These are phyloP conservation scores for Amanita pallidorosea DNA, from an alignment of 768 basidiomycete genomes.

Conservation along the genomic window DNA sequence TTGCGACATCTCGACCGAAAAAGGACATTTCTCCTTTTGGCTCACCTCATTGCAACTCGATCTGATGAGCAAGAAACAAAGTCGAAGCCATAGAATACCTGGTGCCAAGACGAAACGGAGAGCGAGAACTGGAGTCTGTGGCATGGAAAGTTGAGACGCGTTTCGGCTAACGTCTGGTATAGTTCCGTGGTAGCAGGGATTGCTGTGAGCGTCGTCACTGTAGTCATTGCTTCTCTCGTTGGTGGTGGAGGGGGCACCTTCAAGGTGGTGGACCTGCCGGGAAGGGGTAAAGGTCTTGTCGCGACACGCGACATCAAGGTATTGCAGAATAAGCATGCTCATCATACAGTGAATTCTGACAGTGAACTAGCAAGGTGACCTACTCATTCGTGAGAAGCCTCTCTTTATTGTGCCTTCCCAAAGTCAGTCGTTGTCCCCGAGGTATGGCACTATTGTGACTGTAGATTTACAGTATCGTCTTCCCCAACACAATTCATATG, in stretches of 20 bases:
- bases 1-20: neutral
- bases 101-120: neutral
- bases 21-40: neutral
- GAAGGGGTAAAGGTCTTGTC: constrained; percentile 44
- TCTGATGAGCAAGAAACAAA: neutral
- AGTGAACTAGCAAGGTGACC: constrained; percentile 42
- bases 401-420: constrained; percentile 39
- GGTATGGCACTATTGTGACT: neutral
- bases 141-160: neutral
- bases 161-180: neutral
- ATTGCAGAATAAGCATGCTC: neutral
- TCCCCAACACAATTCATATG: constrained; percentile 37
- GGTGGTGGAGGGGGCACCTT: constrained; percentile 12
- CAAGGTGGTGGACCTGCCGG: constrained; percentile 36
- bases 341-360: neutral
- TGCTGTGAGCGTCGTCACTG: neutral
- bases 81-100: neutral
- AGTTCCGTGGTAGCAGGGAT: no score
- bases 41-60: neutral
- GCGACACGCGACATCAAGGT: constrained; percentile 43
- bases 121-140: neutral
- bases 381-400: constrained; percentile 43
- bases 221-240: neutral
- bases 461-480: constrained; percentile 21
- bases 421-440: constrained; percentile 23